Conservation (phyloP, 352 stramenopile genomes). For the Pythium aphanidermatum region DNA sequence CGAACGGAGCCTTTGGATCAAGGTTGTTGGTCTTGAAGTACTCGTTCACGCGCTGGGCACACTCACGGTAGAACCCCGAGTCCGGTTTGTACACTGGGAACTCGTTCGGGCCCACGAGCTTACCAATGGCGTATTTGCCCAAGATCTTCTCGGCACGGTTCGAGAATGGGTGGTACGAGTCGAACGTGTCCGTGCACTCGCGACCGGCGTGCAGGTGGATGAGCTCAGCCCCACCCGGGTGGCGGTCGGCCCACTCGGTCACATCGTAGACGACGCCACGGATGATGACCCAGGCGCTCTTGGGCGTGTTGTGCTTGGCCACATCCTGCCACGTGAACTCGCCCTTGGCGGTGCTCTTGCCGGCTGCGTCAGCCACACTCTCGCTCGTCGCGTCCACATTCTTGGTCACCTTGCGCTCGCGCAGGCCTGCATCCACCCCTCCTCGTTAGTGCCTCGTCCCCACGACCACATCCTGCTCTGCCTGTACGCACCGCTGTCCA, state of each 20-base stretch:
- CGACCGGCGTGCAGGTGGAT: slow-evolving; percentile 74
- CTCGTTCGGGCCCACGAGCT: slow-evolving; percentile 69
- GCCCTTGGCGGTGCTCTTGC: slow-evolving; percentile 20
- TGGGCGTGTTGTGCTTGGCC: slow-evolving; percentile 91
- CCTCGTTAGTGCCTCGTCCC: neutral
- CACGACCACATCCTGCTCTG: neutral
- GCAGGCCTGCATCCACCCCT: slow-evolving; percentile 24
- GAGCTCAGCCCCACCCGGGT: slow-evolving; percentile 78
- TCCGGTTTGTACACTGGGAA: slow-evolving; percentile 90
- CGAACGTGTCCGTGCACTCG: slow-evolving; percentile 86
- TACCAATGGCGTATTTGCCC: slow-evolving; percentile 82
- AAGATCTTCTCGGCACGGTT: slow-evolving; percentile 76
- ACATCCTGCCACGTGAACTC: slow-evolving; percentile 94
- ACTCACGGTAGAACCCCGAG: slow-evolving; percentile 89
- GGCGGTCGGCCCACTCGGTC: slow-evolving; percentile 76
- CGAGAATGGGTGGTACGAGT: slow-evolving; percentile 90
- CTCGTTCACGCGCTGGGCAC: slow-evolving; percentile 67
- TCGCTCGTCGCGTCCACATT: slow-evolving; percentile 8
- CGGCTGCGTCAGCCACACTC: slow-evolving; percentile 1
- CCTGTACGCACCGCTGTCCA: slow-evolving; percentile 3
- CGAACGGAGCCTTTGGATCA: slow-evolving; percentile 76
- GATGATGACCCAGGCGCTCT: slow-evolving; percentile 96
- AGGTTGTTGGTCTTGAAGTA: slow-evolving; percentile 90
- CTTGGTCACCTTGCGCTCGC: slow-evolving; percentile 44
- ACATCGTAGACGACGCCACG: slow-evolving; percentile 93